These are phyloP conservation scores for Saturnispora saitoi DNA, from an alignment of 805 yeast genomes.

Conservation along the genomic window DNA sequence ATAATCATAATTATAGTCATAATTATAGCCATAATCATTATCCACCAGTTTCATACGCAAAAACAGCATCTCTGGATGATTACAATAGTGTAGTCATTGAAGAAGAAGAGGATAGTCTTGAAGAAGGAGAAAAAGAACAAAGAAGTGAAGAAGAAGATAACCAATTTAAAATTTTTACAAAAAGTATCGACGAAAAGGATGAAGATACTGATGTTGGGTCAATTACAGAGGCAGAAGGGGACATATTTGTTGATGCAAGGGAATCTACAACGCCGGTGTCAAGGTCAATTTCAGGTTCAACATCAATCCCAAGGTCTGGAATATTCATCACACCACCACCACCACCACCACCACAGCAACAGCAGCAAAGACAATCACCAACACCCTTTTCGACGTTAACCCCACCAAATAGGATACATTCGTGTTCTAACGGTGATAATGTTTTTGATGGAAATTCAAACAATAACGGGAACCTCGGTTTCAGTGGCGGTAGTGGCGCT, in stretches of 20 bases:
- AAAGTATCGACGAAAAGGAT: not conserved
- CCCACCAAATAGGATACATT: no score
- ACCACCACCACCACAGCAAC: not conserved
- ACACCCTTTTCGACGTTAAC: not conserved
- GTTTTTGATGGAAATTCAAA: no score
- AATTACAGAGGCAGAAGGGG: constrained; percentile 5
- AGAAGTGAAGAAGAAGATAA: not conserved
- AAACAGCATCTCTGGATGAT: constrained; percentile 3
- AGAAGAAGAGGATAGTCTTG: constrained; percentile 3
- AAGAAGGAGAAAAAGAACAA: not conserved
- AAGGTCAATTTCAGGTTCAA: not conserved
- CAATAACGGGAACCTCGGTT: not conserved
- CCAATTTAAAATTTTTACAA: not conserved
- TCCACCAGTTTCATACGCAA: constrained; percentile 4
- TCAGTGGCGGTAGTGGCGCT: not conserved
- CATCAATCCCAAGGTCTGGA: not conserved
- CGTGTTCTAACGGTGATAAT: no score
- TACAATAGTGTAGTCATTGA: constrained; percentile 3
- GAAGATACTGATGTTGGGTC: constrained; percentile 7
- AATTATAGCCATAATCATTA: not conserved
- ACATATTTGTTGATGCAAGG: constrained; percentile 5
- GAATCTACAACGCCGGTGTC: not conserved
- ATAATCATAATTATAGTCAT: not conserved
- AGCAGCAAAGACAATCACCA: not conserved
- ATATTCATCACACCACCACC: not conserved